Base-by-base conservation (phyloP, 2,329 filamentous ascomycete species). In the Beauveria sp. region DNA sequence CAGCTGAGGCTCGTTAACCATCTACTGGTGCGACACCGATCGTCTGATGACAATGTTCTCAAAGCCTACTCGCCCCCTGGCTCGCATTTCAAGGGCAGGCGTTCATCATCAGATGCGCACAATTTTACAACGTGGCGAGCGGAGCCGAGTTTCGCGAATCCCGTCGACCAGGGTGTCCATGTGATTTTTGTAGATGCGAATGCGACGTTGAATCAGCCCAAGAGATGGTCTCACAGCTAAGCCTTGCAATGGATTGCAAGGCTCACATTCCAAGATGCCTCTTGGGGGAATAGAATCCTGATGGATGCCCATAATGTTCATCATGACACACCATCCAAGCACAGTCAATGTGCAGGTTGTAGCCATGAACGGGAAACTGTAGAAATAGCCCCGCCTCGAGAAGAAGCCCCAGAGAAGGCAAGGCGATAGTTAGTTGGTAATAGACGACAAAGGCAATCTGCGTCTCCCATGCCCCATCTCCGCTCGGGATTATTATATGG, bases 71-170 rank as follows among this genome's bases (percentile, higher is more conserved):
- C 10, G 47, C 38, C 38, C 28, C 24, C 24, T 52, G 24, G 8
- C 57, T 52, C 10, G 40, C 47, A 22, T 38, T 45, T 38, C 26
- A 8, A 30, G 18, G 14, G 30, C 12, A 49, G 46, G 57, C 38
- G 38, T 59, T 51, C 47, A 22, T 40, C 10, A 43, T 24, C 16
- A 22, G n/a, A 45, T 2, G 9, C 26, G 57, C 18, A n/a, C 12
- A 51, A 24, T 24, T 24, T 52, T 52, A 28, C 42, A 54, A 60
- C 42, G 58, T 28, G 42, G 50, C 50, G 49, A 53, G 58, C 50
- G 58, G 58, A 60, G 58, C 58, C 16, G 58, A 55, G 8, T 34
- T 50, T 50, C 43, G 58, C 58, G 58, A 61, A 61, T 61, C 51
- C 51, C 58, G 58, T 26, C 4, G 24, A 52, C 57, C 34, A 38